Base-by-base conservation (phyloP, 768 basidiomycete species). In the Pleurotus tuoliensis region DNA sequence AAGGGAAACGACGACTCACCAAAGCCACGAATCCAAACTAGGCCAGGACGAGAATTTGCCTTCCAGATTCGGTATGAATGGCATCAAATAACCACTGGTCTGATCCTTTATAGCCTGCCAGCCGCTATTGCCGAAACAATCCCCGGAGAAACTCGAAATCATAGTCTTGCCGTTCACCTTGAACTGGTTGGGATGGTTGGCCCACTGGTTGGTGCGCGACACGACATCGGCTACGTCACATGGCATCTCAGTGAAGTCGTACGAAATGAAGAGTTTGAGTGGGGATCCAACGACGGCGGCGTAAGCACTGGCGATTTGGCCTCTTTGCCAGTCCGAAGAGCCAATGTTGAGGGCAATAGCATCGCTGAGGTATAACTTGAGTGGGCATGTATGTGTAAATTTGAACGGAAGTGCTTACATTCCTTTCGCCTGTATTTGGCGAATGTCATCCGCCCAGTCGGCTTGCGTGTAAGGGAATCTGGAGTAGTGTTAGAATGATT, bases 331-430 rank as follows among this genome's bases (percentile, higher is more conserved):
- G 7, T 67, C 59, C 56, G 81, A 76, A 3, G 71, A 69, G 39
- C 87, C 86, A 44, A 86, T 72, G 68, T 88, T 88, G 25, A 87
- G 69, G 0, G 85, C 85, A 53, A 87, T 75, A 0, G 81, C 87
- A 58, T 87, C 84, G 12, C 77, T 81, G 54, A 22, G 25, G 25
- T 24, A 5, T 40, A 77, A 71, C 63, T 70, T 73, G 45, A 64
- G 56, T 15, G 15, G 27, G 30, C 40, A 30, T 11, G 22, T 27
- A 25, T 25, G 0, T 25, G 24, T 25, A 25, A n/a, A 13, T 1
- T 16, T 3, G 54, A 37, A 40, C 30, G 22, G 8, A 47, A 37
- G 4, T 9, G 70, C 77, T 24, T 66, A 79, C 78, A 77, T 67
- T 50, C 76, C 76, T 45, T 70, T 73, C 18, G 73, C 71, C 13